Evolutionary conservation across 106 monocot species (phyloP), one percentile per base, ranked within the genome.

Genomic region (Triglochin maritima): DNA sequence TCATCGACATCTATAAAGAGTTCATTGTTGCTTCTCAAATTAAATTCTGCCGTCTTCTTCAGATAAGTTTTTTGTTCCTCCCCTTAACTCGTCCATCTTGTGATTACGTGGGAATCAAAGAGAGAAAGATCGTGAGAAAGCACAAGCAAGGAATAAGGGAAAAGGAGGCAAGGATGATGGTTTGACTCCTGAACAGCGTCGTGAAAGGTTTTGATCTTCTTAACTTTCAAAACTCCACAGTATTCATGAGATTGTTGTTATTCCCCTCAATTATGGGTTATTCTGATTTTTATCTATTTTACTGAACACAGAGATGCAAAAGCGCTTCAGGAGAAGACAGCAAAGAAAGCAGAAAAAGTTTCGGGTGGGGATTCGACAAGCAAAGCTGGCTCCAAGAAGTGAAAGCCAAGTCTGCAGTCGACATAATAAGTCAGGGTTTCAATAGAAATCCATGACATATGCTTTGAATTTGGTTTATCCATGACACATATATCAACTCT

Each of bases 251-350:
- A 51, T 49, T 43, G 9, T 15, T 66, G 50, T 11, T 46, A 8
- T 52, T 8, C 9, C 9, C 7, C 11, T 52, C 9, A 8, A 52
- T 6, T 52, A 9, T 65, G 0, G 48, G 8, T 65, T 14, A 50
- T 6, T 4, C 50, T 5, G n/a, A 56, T 67, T 67, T 67, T 54
- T 42, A 43, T 67, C 41, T 67, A 41, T 50, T 17, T 66, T 9
- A 6, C 16, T 10, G 15, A 46, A 13, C 29, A 17, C 10, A 78
- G 77, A 67, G 82, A 82, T 71, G 75, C 70, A 17, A 82, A 82
- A 48, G 82, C 82, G 9, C 74, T 82, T 15, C 74, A 82, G 69
- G 82, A 82, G 52, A 82, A 82, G 71, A 5, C 55, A 9, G 82
- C 82, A 4, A 78, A 79, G 63, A 82, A 82, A 67, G 82, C 82